Percentiles rank a stretch among this genome's conserved stretches.
phyloP scores from a whole-genome alignment of 1,139 yeast species.

The Eremothecium cymbalariae region DNA sequence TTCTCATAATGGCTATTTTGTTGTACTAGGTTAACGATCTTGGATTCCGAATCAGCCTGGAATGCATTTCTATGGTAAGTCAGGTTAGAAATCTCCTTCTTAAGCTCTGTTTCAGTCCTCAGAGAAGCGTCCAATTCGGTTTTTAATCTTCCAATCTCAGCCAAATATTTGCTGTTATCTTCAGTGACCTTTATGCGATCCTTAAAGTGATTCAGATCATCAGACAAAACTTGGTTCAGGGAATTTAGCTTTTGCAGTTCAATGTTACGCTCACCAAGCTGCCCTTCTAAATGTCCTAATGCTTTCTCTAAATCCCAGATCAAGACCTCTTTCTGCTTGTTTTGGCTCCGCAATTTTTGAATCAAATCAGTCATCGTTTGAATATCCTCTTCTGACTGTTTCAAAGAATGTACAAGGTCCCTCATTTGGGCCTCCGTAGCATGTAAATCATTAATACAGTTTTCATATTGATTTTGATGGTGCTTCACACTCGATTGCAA shows the following conservation, averaged over 20 bases:
- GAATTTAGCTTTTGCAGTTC: slow-evolving; percentile 48
- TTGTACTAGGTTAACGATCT: slow-evolving; percentile 42
- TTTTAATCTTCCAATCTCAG: slow-evolving; percentile 52
- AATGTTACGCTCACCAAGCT: slow-evolving; percentile 49
- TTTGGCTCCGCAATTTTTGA: slow-evolving; percentile 48
- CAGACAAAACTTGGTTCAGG: slow-evolving; percentile 37
- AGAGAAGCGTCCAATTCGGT: slow-evolving; percentile 50
- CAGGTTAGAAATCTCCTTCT: slow-evolving; percentile 55
- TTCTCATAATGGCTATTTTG: slow-evolving; percentile 46
- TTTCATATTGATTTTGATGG: slow-evolving; percentile 67
- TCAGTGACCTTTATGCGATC: slow-evolving; percentile 37
- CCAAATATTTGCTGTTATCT: slow-evolving; percentile 42
- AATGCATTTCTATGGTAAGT: slow-evolving; percentile 56
- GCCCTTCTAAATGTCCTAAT: slow-evolving; percentile 46
- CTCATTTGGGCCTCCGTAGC: slow-evolving; percentile 62
- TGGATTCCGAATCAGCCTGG: slow-evolving; percentile 44
- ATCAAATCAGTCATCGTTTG: slow-evolving; percentile 50
- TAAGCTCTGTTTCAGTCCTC: slow-evolving; percentile 55
- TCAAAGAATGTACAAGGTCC: slow-evolving; percentile 47
- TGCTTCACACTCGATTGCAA: slow-evolving; percentile 39
- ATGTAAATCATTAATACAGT: slow-evolving; percentile 65
- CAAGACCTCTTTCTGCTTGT: slow-evolving; percentile 48
- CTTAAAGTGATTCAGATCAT: slow-evolving; percentile 48
- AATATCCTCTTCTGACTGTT: slow-evolving; percentile 50
- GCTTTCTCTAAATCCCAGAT: slow-evolving; percentile 54